Percentiles rank a stretch among this genome's conserved stretches.
These are phyloP conservation scores for Hymenoscyphus salicellus DNA, from an alignment of 2,329 filamentous ascomycete species.

Conservation along the genomic window DNA sequence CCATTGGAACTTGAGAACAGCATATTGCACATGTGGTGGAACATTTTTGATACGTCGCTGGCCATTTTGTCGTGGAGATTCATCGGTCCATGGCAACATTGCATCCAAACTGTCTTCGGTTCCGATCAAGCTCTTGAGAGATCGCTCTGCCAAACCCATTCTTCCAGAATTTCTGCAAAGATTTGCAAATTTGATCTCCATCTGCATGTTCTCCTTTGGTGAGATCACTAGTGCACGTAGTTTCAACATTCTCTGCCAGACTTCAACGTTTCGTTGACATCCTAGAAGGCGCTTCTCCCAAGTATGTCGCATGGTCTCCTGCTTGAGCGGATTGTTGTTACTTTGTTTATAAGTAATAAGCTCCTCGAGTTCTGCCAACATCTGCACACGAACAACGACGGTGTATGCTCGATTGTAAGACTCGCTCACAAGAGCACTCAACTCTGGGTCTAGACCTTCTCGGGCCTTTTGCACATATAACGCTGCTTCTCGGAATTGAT, in stretches of 20 bases:
- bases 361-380: conserved; percentile 97
- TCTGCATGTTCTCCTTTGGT: conserved; percentile 90
- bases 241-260: conserved; percentile 98
- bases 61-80: conserved; percentile 20
- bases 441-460: conserved; percentile 90
- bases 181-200: conserved; percentile 99
- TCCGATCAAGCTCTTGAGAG: conserved; percentile 83
- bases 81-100: conserved; percentile 49
- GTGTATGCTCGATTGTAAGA: conserved; percentile 97
- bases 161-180: conserved; percentile 94
- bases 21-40: conserved; percentile 80
- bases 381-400: conserved; percentile 97
- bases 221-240: conserved; percentile 88
- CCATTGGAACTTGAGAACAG: conserved; percentile 97
- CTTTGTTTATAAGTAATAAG: conserved; percentile 97
- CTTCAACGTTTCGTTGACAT: conserved; percentile 94
- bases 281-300: conserved; percentile 96
- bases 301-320: conserved; percentile 84
- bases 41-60: conserved; percentile 25
- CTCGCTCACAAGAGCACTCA: conserved; percentile 94
- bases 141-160: conserved; percentile 92
- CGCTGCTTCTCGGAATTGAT: conserved; percentile 91
- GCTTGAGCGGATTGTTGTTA: conserved; percentile 73
- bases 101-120: conserved; percentile 61
- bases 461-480: conserved; percentile 85